Base-by-base conservation (phyloP, 257 asterid genomes). In the Penstemon davidsonii region DNA sequence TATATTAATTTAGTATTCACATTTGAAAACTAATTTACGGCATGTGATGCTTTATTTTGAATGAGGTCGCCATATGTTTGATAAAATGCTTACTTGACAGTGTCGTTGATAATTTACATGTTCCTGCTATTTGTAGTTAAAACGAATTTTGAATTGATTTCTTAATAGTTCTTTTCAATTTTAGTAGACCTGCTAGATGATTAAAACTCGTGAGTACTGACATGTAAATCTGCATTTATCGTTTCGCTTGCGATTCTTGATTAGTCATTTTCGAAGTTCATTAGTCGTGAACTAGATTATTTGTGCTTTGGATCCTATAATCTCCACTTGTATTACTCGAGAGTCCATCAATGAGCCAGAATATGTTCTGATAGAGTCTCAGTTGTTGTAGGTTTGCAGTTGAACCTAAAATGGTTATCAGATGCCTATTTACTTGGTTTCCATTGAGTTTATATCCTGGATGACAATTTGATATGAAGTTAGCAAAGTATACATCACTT, bases 11-110 rank as follows among this genome's bases (percentile, higher is more conserved):
- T 25, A 1, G 33, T 25, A 25, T 25, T 25, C 33, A 25, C 33
- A 2, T 25, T 1, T 25, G 33, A 25, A 25, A 25, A 25, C 1
- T 25, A 25, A 25, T 25, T 25, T 25, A 25, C 33, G 33, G 33
- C 18, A 15, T 15, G 18, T 15, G 18, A 15, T 15, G 18, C 33
- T 25, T 52, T 52, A 55, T 41, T 54, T 12, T 46, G 60, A 37
- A 62, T 64, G 5, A 42, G 73, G 25, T 25, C 71, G 50, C 79
- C 72, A 80, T 4, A 59, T 80, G 81, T 80, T 80, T 62, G 84
- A 73, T 12, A 41, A 76, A 80, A 76, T 76, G 84, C 11, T 51
- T 60, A 11, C 50, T 18, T 6, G 11, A 10, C 57, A 37, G 18
- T 49, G 42, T 40, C 33, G 12, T 9, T 5, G 8, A 15, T 15